Evolutionary conservation across 2,329 filamentous ascomycete species (phyloP).

Genomic region (Trichoderma cornu-damae): DNA sequence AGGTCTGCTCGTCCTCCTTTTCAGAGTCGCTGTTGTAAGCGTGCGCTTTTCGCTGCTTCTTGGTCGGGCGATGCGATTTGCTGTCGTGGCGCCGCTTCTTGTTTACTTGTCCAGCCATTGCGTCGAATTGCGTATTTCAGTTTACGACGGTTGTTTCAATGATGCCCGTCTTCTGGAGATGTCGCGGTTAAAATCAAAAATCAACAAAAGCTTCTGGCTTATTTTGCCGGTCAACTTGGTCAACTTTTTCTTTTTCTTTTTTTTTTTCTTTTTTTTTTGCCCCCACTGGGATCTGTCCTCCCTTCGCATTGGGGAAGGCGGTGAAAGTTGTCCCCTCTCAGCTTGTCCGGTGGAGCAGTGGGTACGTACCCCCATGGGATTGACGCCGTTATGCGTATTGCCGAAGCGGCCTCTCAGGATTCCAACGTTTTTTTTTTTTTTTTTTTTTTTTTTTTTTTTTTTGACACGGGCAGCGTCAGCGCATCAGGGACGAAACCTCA

Average conservation of each 20-base stretch:
- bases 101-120: conserved; percentile 33
- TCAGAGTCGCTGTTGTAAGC: conserved; percentile 52
- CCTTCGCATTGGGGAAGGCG: conserved; percentile 13
- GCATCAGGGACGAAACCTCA: too few species aligned
- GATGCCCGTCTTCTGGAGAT: conserved; percentile 4
- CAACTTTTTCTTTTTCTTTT: conserved; percentile 17
- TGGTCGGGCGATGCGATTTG: conserved; percentile 39
- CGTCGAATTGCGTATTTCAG: conserved; percentile 8
- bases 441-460: too few species aligned
- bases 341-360: neutral
- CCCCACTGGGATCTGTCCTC: too few species aligned
- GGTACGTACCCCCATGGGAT: neutral
- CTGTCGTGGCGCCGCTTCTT: conserved; percentile 33
- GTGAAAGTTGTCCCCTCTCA: conserved; percentile 10
- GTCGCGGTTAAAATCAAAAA: conserved; percentile 3
- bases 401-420: neutral
- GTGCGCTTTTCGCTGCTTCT: conserved; percentile 49
- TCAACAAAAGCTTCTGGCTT: neutral
- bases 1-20: conserved; percentile 37
- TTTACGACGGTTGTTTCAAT: conserved; percentile 18
- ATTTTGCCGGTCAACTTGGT: conserved; percentile 15
- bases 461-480: too few species aligned
- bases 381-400: neutral
- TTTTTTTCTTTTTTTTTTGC: too few species aligned
- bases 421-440: neutral